A percentile compares a stretch with the other conserved stretches of the same genome.
phyloP scores from a whole-genome alignment of 441 rosid genomes.

The Raphanus hybrid region DNA sequence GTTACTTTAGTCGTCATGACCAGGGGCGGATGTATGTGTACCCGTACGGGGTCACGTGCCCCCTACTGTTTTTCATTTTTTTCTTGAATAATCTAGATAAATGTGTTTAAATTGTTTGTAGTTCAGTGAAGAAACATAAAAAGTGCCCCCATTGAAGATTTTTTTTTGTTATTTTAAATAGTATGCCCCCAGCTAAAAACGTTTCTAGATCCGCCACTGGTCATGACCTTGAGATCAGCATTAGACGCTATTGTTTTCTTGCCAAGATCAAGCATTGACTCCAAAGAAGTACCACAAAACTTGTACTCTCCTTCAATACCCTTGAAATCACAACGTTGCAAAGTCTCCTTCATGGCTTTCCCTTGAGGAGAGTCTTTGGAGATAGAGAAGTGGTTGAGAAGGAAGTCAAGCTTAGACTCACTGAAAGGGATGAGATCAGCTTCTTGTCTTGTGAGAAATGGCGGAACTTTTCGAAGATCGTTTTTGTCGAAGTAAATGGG shows the following conservation, averaged over 20 bases:
- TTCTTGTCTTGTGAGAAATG: conserved; percentile 64
- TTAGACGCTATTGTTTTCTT: conserved; percentile 49
- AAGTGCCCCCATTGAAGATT: too few relatives aligned
- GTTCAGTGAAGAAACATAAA: too few relatives aligned
- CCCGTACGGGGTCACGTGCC: too few relatives aligned
- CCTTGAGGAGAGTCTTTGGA: conserved; percentile 66
- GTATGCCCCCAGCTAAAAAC: too few relatives aligned
- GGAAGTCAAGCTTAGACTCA: conserved; percentile 48
- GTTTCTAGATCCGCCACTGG: too few relatives aligned
- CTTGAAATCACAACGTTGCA: conserved; percentile 55
- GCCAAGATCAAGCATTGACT: conserved; percentile 74
- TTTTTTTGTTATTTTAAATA: too few relatives aligned
- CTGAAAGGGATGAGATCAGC: conserved; percentile 73
- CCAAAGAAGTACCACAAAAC: conserved; percentile 69
- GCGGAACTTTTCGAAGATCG: conserved; percentile 54
- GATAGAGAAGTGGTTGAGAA: conserved; percentile 66
- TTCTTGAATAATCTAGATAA: too few relatives aligned
- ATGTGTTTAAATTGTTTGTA: too few relatives aligned
- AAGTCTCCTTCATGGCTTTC: conserved; percentile 65
- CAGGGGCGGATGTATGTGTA: too few relatives aligned
- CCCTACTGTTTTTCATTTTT: too few relatives aligned
- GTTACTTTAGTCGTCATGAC: conserved; percentile 50
- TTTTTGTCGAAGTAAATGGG: conserved; percentile 52
- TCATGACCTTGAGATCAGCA: conserved; percentile 45
- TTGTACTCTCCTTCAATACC: conserved; percentile 59